A percentile compares a stretch with the other conserved stretches of the same genome.
Conservation (phyloP, 805 yeast species). For the Pichia insulana region DNA sequence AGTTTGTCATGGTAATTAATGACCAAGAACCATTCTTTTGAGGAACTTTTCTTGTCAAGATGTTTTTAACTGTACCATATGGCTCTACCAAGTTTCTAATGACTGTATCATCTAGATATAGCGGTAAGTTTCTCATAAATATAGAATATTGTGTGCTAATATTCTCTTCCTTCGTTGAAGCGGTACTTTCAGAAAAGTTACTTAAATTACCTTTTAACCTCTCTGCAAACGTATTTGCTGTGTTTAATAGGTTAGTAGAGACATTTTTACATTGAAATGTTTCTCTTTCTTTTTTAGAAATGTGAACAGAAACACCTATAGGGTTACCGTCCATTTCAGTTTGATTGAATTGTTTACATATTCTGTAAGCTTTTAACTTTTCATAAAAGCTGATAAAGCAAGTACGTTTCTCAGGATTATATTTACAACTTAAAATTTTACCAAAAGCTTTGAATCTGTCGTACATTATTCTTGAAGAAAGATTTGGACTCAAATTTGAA, state of each 20-base stretch:
- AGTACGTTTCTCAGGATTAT: constrained; percentile 16
- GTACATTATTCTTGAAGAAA: constrained; percentile 25
- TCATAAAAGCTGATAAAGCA: constrained; percentile 37
- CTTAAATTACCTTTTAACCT: no score
- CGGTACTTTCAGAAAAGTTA: not conserved
- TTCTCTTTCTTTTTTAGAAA: constrained; percentile 23
- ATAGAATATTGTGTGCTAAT: constrained; percentile 22
- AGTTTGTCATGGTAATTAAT: constrained; percentile 22
- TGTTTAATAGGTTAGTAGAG: not conserved
- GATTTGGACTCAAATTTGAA: constrained; percentile 33
- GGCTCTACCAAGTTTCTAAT: constrained; percentile 23
- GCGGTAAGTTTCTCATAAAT: constrained; percentile 26
- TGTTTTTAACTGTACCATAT: constrained; percentile 23
- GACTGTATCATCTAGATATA: constrained; percentile 18
- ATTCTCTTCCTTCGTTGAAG: not conserved
- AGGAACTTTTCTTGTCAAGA: constrained; percentile 22
- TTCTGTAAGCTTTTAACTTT: constrained; percentile 27
- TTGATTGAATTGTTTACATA: constrained; percentile 26
- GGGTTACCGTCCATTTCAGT: constrained; percentile 17
- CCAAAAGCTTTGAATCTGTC: constrained; percentile 24
- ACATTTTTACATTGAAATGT: constrained; percentile 4
- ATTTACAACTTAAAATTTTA: constrained; percentile 26
- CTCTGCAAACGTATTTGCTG: not conserved
- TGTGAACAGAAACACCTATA: constrained; percentile 24
- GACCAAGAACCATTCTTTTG: constrained; percentile 28